Conservation (phyloP, 148 eudicot genomes). For the Persicaria maculosa region DNA sequence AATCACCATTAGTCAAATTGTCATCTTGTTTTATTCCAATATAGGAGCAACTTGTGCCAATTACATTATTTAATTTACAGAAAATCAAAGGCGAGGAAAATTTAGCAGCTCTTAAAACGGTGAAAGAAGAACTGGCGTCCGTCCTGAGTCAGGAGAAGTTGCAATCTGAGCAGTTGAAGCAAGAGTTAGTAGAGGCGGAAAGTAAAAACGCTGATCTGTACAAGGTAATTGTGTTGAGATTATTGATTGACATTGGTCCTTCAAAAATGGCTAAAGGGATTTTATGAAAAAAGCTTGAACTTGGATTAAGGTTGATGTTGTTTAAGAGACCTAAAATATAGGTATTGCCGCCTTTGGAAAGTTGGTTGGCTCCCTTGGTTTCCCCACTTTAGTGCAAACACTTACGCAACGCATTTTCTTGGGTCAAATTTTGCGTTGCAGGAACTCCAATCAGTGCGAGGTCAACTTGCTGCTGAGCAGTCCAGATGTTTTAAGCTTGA, state of each 20-base stretch:
- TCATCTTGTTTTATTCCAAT: conserved; percentile 3
- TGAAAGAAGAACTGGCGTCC: conserved; percentile 68
- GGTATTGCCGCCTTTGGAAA: background rate
- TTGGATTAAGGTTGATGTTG: background rate
- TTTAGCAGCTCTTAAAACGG: conserved; percentile 52
- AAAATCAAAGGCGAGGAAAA: conserved; percentile 33
- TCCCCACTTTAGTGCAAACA: background rate
- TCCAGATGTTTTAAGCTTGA: conserved; percentile 98
- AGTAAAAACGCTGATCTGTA: conserved; percentile 61
- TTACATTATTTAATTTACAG: conserved; percentile 29
- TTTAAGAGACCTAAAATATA: background rate
- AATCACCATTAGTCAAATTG: background rate
- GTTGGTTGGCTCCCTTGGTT: background rate
- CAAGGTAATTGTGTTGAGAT: conserved; percentile 39
- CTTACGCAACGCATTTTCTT: background rate
- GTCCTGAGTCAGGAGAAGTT: conserved; percentile 55
- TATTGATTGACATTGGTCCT: background rate
- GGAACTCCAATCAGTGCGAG: conserved; percentile 97
- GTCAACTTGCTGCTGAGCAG: conserved; percentile 95
- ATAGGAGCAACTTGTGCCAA: background rate
- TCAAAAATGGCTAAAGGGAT: background rate
- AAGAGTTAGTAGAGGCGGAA: conserved; percentile 75
- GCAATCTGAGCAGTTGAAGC: conserved; percentile 61
- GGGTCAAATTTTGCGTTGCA: conserved; percentile 27
- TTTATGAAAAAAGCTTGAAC: background rate